A percentile compares a stretch with the other conserved stretches of the same genome.
Evolutionary conservation across 2,329 filamentous ascomycete species (phyloP).

Genomic region (Colletotrichum sublineola): DNA sequence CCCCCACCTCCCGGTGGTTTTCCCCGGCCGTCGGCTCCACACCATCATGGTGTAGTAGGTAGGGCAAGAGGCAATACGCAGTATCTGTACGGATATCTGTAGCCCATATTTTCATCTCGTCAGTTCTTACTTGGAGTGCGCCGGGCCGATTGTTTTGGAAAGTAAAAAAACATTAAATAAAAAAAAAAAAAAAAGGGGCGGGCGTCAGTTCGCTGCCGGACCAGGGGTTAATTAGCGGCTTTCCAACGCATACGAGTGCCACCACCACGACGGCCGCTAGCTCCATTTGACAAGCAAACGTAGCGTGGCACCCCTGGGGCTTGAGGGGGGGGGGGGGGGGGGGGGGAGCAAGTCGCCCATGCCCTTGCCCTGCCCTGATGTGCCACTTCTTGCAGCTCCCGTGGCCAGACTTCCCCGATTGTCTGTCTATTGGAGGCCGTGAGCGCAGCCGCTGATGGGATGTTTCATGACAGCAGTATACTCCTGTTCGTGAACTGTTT

Average conservation of each 20-base stretch:
- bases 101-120: constrained; percentile 36
- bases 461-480: background rate
- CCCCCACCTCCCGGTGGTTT: too few species aligned
- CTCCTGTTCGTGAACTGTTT: constrained; percentile 3
- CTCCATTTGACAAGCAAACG: constrained; percentile 14
- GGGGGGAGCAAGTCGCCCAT: constrained; percentile 25
- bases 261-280: background rate
- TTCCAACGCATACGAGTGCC: constrained; percentile 4
- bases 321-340: too few species aligned
- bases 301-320: constrained; percentile 38
- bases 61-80: too few species aligned
- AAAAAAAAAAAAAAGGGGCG: constrained; percentile 10
- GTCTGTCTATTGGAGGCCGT: background rate
- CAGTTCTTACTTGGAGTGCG: constrained; percentile 10
- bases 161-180: too few species aligned
- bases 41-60: too few species aligned
- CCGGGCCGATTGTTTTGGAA: constrained; percentile 2
- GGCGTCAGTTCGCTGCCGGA: constrained; percentile 1
- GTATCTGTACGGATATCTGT: too few species aligned
- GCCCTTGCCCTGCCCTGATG: background rate
- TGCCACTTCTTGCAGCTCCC: background rate
- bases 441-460: background rate
- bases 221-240: background rate
- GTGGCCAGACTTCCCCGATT: background rate
- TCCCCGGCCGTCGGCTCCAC: too few species aligned